Percentiles rank a stretch among this genome's conserved stretches.
Conservation (phyloP, 2,329 filamentous ascomycete species). For the Lasiodiplodia hormozganensis region DNA sequence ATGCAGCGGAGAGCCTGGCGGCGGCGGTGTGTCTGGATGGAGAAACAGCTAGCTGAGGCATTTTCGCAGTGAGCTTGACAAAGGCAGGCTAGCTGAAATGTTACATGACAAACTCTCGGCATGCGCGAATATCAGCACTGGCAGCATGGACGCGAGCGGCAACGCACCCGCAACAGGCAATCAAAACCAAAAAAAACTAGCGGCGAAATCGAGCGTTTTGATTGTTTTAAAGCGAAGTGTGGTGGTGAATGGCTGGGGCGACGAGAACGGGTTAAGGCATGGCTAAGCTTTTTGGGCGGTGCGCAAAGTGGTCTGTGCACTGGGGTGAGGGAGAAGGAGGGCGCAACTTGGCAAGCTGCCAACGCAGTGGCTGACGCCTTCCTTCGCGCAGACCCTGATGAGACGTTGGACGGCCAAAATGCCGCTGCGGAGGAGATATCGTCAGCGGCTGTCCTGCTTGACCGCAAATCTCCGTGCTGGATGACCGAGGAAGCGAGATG, state of each 20-base stretch:
- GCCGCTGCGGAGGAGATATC: neutral
- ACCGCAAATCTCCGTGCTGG: no score
- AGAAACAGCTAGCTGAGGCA: slow-evolving; percentile 13
- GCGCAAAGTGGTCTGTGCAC: neutral
- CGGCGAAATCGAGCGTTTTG: neutral
- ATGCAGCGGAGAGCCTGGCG: neutral
- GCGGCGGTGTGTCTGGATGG: slow-evolving; percentile 11
- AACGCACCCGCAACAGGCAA: neutral
- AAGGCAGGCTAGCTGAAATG: slow-evolving; percentile 19
- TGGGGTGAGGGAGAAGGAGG: neutral
- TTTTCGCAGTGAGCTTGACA: slow-evolving; percentile 22
- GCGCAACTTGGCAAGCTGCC: neutral
- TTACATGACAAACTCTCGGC: slow-evolving; percentile 10
- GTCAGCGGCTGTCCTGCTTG: neutral
- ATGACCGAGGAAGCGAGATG: neutral
- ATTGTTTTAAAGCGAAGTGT: neutral
- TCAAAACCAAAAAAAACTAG: no score
- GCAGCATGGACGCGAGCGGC: neutral
- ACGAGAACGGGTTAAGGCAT: neutral
- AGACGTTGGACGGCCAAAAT: no score
- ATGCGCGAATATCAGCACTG: slow-evolving; percentile 6
- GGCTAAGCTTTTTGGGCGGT: slow-evolving; percentile 7
- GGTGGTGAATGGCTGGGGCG: neutral
- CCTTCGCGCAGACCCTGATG: no score
- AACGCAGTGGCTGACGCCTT: neutral